Evolutionary conservation across 192 early-diverging fungal genomes (phyloP).

Genomic region (Jimgerdemannia lactiflua): DNA sequence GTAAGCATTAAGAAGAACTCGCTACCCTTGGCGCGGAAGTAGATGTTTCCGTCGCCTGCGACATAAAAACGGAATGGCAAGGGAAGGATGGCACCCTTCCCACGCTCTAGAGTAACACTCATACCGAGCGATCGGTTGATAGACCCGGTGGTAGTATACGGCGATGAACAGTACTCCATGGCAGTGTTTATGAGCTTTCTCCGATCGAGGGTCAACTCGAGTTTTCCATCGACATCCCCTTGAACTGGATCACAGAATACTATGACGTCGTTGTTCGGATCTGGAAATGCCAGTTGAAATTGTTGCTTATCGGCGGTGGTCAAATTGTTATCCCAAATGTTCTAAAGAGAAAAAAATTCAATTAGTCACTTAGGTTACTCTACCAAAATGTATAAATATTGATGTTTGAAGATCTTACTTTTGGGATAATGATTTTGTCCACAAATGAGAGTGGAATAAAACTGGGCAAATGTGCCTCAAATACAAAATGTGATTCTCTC

Average conservation of each 20-base stretch:
- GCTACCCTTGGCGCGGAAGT: background rate
- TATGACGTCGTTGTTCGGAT: background rate
- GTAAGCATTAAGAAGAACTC: background rate
- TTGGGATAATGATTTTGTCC: background rate
- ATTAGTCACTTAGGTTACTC: background rate
- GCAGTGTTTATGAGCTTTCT: background rate
- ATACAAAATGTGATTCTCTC: background rate
- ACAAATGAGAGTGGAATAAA: background rate
- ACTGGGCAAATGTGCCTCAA: background rate
- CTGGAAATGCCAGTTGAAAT: background rate
- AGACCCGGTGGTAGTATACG: no score
- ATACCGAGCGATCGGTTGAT: background rate
- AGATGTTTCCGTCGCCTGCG: background rate
- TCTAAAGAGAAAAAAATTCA: background rate
- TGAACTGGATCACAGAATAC: background rate
- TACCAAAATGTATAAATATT: background rate
- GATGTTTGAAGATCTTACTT: background rate
- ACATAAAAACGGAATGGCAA: background rate
- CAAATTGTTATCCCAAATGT: background rate
- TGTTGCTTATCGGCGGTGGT: background rate
- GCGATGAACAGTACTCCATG: background rate
- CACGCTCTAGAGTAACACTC: background rate
- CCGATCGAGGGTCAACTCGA: background rate
- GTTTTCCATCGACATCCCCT: background rate
- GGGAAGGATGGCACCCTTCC: background rate